Conservation (phyloP, 768 basidiomycete genomes). For the Cantharellus cinnabarinus region DNA sequence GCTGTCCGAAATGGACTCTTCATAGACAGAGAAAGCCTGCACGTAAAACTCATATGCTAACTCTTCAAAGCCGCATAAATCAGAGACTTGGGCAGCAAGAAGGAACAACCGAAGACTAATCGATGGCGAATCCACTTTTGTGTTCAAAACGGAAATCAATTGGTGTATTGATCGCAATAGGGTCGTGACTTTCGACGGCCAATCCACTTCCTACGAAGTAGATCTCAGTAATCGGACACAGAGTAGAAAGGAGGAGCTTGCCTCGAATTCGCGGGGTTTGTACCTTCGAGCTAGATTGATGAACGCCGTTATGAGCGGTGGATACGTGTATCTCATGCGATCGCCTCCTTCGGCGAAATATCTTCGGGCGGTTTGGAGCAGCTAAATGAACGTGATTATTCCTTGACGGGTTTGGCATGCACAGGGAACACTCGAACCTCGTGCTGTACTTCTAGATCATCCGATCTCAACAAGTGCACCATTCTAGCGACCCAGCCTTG, state of each 20-base stretch:
- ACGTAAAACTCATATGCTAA: conserved; percentile 95
- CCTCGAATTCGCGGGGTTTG: conserved; percentile 58
- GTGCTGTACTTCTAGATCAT: conserved; percentile 74
- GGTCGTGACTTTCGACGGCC: conserved; percentile 65
- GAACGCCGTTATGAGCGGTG: conserved; percentile 80
- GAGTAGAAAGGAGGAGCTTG: conserved; percentile 14
- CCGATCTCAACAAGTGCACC: conserved; percentile 86
- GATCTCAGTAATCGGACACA: not conserved
- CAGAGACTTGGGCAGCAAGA: conserved; percentile 84
- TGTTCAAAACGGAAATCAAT: conserved; percentile 78
- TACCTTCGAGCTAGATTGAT: conserved; percentile 87
- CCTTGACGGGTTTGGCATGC: not conserved
- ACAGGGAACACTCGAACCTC: conserved; percentile 37
- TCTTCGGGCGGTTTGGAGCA: conserved; percentile 75
- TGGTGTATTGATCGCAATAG: conserved; percentile 92
- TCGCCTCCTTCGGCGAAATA: conserved; percentile 87
- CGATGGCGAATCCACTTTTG: conserved; percentile 72
- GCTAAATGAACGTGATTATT: conserved; percentile 22
- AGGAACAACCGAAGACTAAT: conserved; percentile 89
- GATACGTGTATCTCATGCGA: conserved; percentile 91
- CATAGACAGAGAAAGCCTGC: conserved; percentile 93
- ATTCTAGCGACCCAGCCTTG: conserved; percentile 98
- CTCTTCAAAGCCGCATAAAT: conserved; percentile 89
- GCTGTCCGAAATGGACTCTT: conserved; percentile 90
- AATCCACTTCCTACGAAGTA: conserved; percentile 49